A percentile compares a stretch with the other conserved stretches of the same genome.
These are phyloP conservation scores for Turnera subulata DNA, from an alignment of 345 rosid species.

Conservation along the genomic window DNA sequence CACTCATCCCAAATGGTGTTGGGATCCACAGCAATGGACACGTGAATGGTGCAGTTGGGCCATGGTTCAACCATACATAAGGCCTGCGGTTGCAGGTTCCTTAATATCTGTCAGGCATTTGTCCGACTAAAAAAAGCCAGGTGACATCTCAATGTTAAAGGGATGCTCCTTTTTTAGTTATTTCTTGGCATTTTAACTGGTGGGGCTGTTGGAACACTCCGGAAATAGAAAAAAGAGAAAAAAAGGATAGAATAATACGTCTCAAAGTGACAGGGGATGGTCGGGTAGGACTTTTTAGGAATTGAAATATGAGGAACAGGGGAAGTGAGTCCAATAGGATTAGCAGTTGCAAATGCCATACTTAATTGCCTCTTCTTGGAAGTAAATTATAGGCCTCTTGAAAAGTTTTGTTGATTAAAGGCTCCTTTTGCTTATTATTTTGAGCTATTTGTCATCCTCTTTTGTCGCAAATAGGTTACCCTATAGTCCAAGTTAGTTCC, in stretches of 20 bases:
- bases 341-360: constrained; percentile 47
- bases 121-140: constrained; percentile 9
- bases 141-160: constrained; percentile 19
- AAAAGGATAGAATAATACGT: constrained; percentile 14
- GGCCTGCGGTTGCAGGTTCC: neutral
- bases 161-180: constrained; percentile 21
- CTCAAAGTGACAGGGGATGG: constrained; percentile 4
- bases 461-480: too few species aligned
- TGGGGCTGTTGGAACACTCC: constrained; percentile 19
- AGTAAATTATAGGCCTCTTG: constrained; percentile 13
- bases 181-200: constrained; percentile 40
- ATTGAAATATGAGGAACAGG: neutral
- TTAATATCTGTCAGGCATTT: constrained; percentile 11
- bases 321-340: constrained; percentile 31
- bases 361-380: constrained; percentile 11
- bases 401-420: constrained; percentile 9
- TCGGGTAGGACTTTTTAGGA: constrained; percentile 14
- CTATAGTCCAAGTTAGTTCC: too few species aligned
- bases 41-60: constrained; percentile 62
- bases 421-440: neutral
- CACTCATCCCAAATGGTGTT: constrained; percentile 64
- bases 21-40: constrained; percentile 82
- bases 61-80: constrained; percentile 80
- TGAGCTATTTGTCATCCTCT: neutral
- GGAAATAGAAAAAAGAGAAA: constrained; percentile 10